Percentiles rank a stretch among this genome's conserved stretches.
phyloP scores from a whole-genome alignment of 1,284 basidiomycete genomes.

The Pascua guehoae region DNA sequence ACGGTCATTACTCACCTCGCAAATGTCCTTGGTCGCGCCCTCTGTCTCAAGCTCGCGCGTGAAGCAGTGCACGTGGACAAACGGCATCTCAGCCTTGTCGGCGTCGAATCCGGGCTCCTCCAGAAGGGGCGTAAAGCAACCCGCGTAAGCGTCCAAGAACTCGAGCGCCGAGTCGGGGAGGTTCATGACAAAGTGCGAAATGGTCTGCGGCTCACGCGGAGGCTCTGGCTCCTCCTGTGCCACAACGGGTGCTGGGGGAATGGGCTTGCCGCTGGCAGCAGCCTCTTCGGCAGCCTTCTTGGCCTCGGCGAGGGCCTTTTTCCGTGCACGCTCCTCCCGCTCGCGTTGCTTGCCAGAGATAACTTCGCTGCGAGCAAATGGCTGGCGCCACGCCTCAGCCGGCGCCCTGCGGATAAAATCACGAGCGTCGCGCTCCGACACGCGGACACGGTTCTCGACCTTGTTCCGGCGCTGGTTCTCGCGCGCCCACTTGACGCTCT shows the following conservation, averaged over 20 bases:
- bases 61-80: constrained; percentile 96
- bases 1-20: constrained; percentile 36
- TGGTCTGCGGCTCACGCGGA: constrained; percentile 48
- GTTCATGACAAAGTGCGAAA: constrained; percentile 95
- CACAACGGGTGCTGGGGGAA: not conserved
- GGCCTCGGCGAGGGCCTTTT: constrained; percentile 1
- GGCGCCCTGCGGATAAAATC: constrained; percentile 69
- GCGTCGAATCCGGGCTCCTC: constrained; percentile 22
- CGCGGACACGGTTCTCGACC: constrained; percentile 63
- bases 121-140: constrained; percentile 54
- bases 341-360: constrained; percentile 19
- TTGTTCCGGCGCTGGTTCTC: constrained; percentile 71
- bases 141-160: constrained; percentile 84
- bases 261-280: not conserved
- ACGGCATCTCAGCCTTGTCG: constrained; percentile 60
- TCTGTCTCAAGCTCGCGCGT: constrained; percentile 75
- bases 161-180: constrained; percentile 85
- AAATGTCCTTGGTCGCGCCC: constrained; percentile 70
- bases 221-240: not conserved
- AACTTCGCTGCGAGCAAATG: constrained; percentile 56
- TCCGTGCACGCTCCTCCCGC: constrained; percentile 27
- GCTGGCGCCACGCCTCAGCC: constrained; percentile 57
- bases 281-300: constrained; percentile 3
- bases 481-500: constrained; percentile 72
- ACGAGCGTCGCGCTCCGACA: constrained; percentile 76